Base-by-base conservation (phyloP, 176 grass and related monocot species). In the Lolium perenne region DNA sequence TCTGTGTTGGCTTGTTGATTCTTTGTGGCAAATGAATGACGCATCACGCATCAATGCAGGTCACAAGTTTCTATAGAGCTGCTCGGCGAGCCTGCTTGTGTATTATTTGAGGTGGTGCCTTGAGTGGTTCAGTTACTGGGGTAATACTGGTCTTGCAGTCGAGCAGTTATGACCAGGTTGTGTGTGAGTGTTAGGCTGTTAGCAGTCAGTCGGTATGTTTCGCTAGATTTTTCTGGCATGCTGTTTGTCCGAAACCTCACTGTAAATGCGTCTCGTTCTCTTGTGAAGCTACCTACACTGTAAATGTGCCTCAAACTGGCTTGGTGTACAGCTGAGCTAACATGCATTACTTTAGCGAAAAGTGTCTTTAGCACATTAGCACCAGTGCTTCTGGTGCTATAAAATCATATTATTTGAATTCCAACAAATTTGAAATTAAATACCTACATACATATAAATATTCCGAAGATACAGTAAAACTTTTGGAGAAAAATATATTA, bases 321-420 rank as follows among this genome's bases (percentile, higher is more conserved):
- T 77, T 80, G 10, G 3, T 87, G 89, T 88, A 87, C 85, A 91
- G 81, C 61, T 87, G 74, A 91, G 81, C 75, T 87, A 76, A 87
- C 76, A 81, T 49, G 43, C 2, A 59, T 82, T 26, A 71, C 12
- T 29, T 29, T 29, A 32, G 70, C n/a, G n/a, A n/a, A n/a, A n/a
- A n/a, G n/a, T n/a, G n/a, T n/a, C n/a, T n/a, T n/a, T n/a, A n/a
- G n/a, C n/a, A n/a, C n/a, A n/a, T n/a, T n/a, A n/a, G n/a, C n/a
- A n/a, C n/a, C n/a, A n/a, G n/a, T n/a, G n/a, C n/a, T n/a, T n/a
- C n/a, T n/a, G n/a, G n/a, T n/a, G n/a, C n/a, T n/a, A n/a, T n/a
- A n/a, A n/a, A n/a, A n/a, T n/a, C n/a, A n/a, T n/a, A n/a, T n/a
- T n/a, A n/a, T n/a, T n/a, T n/a, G n/a, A n/a, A n/a, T n/a, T n/a